phyloP scores from a whole-genome alignment of 2,329 filamentous ascomycete genomes.

The Teratosphaeria zuluensis region DNA sequence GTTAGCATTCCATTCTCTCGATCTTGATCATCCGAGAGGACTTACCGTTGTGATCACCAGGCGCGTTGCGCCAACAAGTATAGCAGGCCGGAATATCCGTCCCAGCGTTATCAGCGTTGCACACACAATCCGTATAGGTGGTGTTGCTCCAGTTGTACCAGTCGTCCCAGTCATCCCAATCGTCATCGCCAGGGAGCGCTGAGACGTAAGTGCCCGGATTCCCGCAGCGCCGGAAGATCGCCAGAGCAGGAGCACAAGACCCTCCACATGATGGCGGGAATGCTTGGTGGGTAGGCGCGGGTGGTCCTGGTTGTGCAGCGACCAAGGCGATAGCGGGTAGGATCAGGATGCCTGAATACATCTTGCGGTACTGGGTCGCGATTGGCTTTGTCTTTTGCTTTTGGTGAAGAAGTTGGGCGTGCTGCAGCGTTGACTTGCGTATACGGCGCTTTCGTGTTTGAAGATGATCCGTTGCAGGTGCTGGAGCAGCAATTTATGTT shows the following conservation, averaged over 20 bases:
- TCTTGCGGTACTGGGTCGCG: too few relatives aligned
- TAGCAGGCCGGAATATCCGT: background rate
- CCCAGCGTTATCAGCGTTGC: background rate
- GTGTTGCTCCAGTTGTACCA: background rate
- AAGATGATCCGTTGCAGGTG: too few relatives aligned
- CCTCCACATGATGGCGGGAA: background rate
- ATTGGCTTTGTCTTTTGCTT: too few relatives aligned
- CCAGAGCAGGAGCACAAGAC: background rate
- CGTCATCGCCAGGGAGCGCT: background rate
- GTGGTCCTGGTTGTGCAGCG: too few relatives aligned
- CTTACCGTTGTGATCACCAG: background rate
- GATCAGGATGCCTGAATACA: too few relatives aligned
- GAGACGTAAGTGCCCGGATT: background rate
- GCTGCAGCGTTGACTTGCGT: too few relatives aligned
- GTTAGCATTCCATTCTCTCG: background rate
- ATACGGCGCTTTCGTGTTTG: too few relatives aligned
- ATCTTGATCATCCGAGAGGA: background rate
- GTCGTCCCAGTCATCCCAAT: background rate
- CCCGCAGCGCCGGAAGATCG: background rate
- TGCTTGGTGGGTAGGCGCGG: background rate
- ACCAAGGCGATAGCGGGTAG: too few relatives aligned
- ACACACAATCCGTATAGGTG: background rate
- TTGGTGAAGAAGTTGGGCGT: too few relatives aligned
- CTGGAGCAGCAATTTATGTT: too few relatives aligned
- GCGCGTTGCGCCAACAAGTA: background rate